These are phyloP conservation scores for Phytophthora uliginosa DNA, from an alignment of 352 stramenopile genomes.

Conservation along the genomic window DNA sequence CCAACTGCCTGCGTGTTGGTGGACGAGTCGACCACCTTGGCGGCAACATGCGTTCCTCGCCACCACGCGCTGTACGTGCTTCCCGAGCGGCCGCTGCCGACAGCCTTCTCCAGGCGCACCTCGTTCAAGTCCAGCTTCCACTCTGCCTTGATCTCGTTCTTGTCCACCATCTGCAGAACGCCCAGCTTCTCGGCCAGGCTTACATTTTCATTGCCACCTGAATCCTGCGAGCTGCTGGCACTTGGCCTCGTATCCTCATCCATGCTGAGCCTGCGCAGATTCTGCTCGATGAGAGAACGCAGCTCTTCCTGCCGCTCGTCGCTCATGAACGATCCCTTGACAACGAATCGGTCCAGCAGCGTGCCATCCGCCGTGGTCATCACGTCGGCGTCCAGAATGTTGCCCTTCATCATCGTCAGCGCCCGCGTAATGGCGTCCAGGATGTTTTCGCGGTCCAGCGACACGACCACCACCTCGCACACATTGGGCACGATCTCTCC, in stretches of 20 bases:
- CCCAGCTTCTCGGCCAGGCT: constrained; percentile 78
- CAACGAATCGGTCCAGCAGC: constrained; percentile 86
- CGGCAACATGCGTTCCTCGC: constrained; percentile 82
- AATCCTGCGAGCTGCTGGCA: constrained; percentile 24
- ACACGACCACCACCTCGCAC: constrained; percentile 88
- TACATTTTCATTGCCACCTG: constrained; percentile 30
- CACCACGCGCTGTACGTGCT: constrained; percentile 86
- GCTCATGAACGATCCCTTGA: constrained; percentile 85
- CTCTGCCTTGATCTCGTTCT: constrained; percentile 88
- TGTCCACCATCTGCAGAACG: constrained; percentile 85
- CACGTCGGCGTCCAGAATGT: constrained; percentile 88
- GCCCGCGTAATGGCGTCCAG: constrained; percentile 85
- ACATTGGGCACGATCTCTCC: constrained; percentile 84
- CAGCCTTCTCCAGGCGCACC: constrained; percentile 73
- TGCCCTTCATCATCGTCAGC: constrained; percentile 87
- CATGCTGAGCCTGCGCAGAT: constrained; percentile 71
- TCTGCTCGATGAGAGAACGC: constrained; percentile 78
- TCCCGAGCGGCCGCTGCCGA: constrained; percentile 80
- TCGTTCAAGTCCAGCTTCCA: constrained; percentile 84
- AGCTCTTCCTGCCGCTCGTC: constrained; percentile 81
- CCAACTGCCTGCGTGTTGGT: constrained; percentile 71
- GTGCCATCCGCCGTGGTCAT: constrained; percentile 89
- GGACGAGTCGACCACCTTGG: constrained; percentile 84
- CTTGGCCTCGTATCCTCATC: constrained; percentile 47
- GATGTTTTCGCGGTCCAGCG: constrained; percentile 79